Evolutionary conservation across 768 basidiomycete genomes (phyloP).

Genomic region (Boletus rubescentipes): DNA sequence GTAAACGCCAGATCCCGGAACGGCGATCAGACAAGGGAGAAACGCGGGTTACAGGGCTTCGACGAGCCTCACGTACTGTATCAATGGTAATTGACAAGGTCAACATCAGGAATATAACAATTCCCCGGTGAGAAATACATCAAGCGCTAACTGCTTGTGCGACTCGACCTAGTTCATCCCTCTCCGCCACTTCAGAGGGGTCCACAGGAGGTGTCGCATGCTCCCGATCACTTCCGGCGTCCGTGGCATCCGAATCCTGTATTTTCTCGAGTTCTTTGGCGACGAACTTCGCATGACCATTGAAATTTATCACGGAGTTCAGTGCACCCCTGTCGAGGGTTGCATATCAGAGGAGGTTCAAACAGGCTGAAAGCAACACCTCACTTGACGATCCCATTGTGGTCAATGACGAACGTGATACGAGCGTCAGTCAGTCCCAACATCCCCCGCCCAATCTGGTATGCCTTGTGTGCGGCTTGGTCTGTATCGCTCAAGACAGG

Average conservation of each 20-base stretch:
- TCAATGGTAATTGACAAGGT: too few relatives aligned
- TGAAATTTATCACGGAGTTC: slow-evolving; percentile 60
- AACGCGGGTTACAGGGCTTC: too few relatives aligned
- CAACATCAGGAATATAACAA: too few relatives aligned
- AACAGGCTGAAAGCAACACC: slow-evolving; percentile 11
- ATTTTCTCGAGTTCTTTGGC: slow-evolving; percentile 62
- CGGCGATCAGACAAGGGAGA: too few relatives aligned
- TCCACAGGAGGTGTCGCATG: neutral
- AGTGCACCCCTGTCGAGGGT: slow-evolving; percentile 47
- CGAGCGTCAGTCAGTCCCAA: slow-evolving; percentile 65
- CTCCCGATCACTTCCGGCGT: neutral
- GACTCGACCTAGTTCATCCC: slow-evolving; percentile 22
- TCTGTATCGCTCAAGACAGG: slow-evolving; percentile 74
- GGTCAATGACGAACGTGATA: slow-evolving; percentile 76
- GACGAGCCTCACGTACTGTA: too few relatives aligned
- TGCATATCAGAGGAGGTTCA: slow-evolving; percentile 1
- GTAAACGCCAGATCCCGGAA: too few relatives aligned
- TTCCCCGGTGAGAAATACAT: neutral
- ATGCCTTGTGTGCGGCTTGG: slow-evolving; percentile 61
- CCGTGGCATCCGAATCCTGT: slow-evolving; percentile 9
- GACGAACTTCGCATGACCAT: slow-evolving; percentile 70
- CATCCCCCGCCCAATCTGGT: slow-evolving; percentile 63
- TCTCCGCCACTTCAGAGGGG: slow-evolving; percentile 8
- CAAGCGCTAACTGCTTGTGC: slow-evolving; percentile 20
- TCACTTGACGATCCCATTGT: slow-evolving; percentile 64